Evolutionary conservation across 805 yeast species (phyloP).

Genomic region (Candida morakotiae): DNA sequence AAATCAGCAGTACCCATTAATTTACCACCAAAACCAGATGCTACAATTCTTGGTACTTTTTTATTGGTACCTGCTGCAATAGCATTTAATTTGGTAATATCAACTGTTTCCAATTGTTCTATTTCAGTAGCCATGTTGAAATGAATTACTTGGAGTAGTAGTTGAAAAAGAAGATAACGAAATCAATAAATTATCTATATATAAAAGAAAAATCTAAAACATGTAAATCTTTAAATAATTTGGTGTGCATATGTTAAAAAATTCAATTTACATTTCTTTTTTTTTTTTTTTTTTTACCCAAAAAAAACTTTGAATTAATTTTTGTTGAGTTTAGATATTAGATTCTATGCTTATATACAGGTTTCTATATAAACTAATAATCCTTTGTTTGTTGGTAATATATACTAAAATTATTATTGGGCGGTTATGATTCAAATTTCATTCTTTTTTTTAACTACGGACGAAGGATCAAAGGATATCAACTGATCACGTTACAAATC

Average conservation of each 20-base stretch:
- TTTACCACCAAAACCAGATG: slow-evolving; percentile 70
- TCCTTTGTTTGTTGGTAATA: too few relatives aligned
- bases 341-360: too few relatives aligned
- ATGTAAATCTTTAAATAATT: not conserved
- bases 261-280: not conserved
- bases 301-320: slow-evolving; percentile 1
- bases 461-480: too few relatives aligned
- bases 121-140: slow-evolving; percentile 5
- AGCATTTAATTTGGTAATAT: slow-evolving; percentile 67
- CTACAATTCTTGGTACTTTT: slow-evolving; percentile 66
- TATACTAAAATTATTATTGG: too few relatives aligned
- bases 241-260: not conserved
- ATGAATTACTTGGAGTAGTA: too few relatives aligned
- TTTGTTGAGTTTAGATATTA: too few relatives aligned
- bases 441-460: too few relatives aligned
- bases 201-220: not conserved
- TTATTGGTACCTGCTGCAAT: slow-evolving; percentile 81
- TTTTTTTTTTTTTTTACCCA: not conserved
- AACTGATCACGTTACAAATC: too few relatives aligned
- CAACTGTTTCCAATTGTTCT: slow-evolving; percentile 36
- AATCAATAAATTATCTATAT: not conserved
- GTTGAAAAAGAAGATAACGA: not conserved
- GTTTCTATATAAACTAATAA: too few relatives aligned
- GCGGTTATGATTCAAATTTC: too few relatives aligned
- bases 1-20: slow-evolving; percentile 79